Evolutionary conservation across 1,139 yeast species (phyloP).

Genomic region (Zygoascus meyerae): DNA sequence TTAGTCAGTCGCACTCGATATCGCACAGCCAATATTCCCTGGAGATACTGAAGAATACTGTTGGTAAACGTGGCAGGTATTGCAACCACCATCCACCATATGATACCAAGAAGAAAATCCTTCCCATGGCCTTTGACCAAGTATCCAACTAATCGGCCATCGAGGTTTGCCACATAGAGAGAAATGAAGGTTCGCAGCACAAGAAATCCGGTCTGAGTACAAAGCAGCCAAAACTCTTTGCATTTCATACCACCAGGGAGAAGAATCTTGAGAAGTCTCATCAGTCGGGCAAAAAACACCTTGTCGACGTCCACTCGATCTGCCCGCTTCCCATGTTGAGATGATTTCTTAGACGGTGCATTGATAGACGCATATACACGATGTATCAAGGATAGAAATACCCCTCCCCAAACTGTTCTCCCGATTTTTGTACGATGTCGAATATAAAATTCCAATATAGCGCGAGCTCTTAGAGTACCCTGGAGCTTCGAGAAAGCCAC

Average conservation of each 20-base stretch:
- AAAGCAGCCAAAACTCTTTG: constrained; percentile 39
- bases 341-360: constrained; percentile 8
- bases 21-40: constrained; percentile 58
- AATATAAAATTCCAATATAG: constrained; percentile 2
- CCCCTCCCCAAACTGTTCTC: constrained; percentile 5
- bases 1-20: constrained; percentile 63
- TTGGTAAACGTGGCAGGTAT: constrained; percentile 82
- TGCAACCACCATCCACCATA: constrained; percentile 80
- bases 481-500: not conserved
- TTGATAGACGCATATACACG: constrained; percentile 2
- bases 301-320: constrained; percentile 32
- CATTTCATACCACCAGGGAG: constrained; percentile 33
- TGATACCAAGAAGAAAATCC: constrained; percentile 56
- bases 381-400: not conserved
- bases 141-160: constrained; percentile 80
- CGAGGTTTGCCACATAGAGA: constrained; percentile 77
- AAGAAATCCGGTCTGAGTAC: constrained; percentile 55
- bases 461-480: not conserved
- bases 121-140: constrained; percentile 66
- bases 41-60: constrained; percentile 66
- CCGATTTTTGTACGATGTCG: constrained; percentile 4
- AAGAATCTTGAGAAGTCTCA: constrained; percentile 31
- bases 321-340: not conserved
- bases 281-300: constrained; percentile 29
- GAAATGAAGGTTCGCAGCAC: constrained; percentile 69